Evolutionary conservation across 2,329 filamentous ascomycete genomes (phyloP), one percentile per base, ranked within the genome.

Genomic region (Colletotrichum sp.): DNA sequence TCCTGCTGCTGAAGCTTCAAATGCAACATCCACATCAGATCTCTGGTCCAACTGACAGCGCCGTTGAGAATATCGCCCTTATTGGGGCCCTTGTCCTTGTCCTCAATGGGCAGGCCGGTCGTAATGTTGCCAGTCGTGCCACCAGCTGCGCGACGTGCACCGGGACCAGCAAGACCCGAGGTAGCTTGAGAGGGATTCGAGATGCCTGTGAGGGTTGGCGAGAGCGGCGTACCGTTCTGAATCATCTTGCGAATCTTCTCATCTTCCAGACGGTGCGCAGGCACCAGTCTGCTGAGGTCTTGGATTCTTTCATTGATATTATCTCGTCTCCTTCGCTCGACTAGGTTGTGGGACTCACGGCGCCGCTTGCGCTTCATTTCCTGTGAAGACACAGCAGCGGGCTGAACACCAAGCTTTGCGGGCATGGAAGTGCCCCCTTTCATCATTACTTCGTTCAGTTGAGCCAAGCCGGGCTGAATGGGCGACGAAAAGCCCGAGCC

Each of bases 281-380:
- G 97, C 3, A 99, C 96, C 22, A 99, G 91, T 81, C 96, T 95
- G 82, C 96, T 98, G 9, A 99, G 90, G 82, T 99, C 97, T 82
- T 99, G 96, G 78, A 99, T 99, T 59, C 97, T 93, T 85, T 99
- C 97, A 80, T 99, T 99, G 89, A 99, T 99, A 83, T 99, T 99
- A 87, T 99, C 97, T 77, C 97, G 93, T 77, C 97, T 94, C 68
- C 97, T 93, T 72, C 97, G 95, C 87, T 99, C 97, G 13, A 99
- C 97, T 52, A 98, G 90, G 83, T 99, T 99, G 87, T 99, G 97
- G 1, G 96, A 99, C 82, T 98, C 97, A 52, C 97, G 92, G 75
- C 97, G 93, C 76, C 96, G 92, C 84, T 96, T 95, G 80, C 96
- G 92, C 91, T 99, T 99, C 81, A 96, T 96, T 84, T 99, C 97